Evolutionary conservation across 2,329 filamentous ascomycete species (phyloP), one percentile per base, ranked within the genome.

Genomic region (Epicoccum nigrum): DNA sequence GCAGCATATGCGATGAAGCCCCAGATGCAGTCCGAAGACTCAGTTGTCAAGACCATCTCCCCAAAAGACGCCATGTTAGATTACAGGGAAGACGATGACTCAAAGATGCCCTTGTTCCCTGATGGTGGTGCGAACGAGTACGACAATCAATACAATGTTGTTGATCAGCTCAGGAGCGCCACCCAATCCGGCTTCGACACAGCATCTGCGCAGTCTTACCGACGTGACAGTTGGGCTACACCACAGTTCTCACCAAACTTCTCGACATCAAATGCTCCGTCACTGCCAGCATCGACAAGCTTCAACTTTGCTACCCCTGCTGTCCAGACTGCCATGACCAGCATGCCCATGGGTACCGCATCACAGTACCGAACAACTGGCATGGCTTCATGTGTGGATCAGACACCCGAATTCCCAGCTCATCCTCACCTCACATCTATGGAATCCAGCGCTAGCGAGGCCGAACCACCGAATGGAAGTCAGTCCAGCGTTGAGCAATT

Each of bases 1-100:
- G 81, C 81, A 57, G 67, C 69, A 54, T 74, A 77, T 56, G 72
- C 73, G 9, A 71, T 74, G 54, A 74, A 74, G 56, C 60, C 73
- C 21, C 71, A 71, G 40, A 67, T 74, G 59, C 68, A 71, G 39
- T 67, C 72, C 40, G 70, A 80, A 19, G 71, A 75, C 54, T 64
- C 76, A 34, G 62, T 74, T n/a, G 81, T 85, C 1, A 90, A 90
- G 73, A 96, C 93, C 0, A 96, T 99, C 38, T 97, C 93, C 1
- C 94, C 93, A 19, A 95, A 96, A 75, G 93, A 97, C 65, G 90
- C 92, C 1, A 76, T 96, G 53, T 76, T 97, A 41, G 92, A 97
- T 54, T 96, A 92, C 69, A 84, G 87, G 55, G 90, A 94, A 31
- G 74, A 79, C 0, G 89, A 92, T 15, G 87, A 88, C 39, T 76